Evolutionary conservation across 805 yeast species (phyloP), one percentile per base, ranked within the genome.

Genomic region (Barnettozyma pratensis): DNA sequence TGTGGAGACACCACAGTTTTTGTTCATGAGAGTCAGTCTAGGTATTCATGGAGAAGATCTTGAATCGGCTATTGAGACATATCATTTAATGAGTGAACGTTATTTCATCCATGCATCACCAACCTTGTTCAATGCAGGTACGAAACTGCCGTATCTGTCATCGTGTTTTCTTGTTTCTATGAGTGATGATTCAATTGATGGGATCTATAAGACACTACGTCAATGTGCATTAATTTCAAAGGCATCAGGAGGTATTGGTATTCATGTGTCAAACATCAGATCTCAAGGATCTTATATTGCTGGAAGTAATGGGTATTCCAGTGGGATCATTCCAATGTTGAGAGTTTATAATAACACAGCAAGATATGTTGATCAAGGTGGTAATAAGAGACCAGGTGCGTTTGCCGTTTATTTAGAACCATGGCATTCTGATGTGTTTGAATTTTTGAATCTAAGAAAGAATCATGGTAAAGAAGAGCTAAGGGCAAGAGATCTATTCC

Each of bases 301-400:
- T 25, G 95, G 97, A 47, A 83, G 97, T 4, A 89, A 89, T 66
- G 99, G 98, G 45, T 81, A 87, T 8, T 89, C 97, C 3, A 88
- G 83, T 61, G 99, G 99, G 29, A 70, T 92, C 44, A 84, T 92
- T 37, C 99, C 99, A 26, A 91, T 92, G 98, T 72, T 92, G 27
- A 81, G 96, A 58, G 98, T 94, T 8, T 92, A 83, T 72, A 94
- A 92, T 73, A 87, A 90, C 69, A 90, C 98, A 28, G 98, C 99
- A 25, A 81, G 97, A 59, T 94, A 92, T 63, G 98, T 92, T 41
- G 98, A 92, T 62, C 99, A 92, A 74, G 99, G 99, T 54, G 98
- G 98, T 48, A 92, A 92, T 71, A 92, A 91, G 70, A 77, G 99
- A 61, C 99, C 99, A 0, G 98, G 98, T 53, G 99, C 99, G 2